phyloP scores from a whole-genome alignment of 495 filamentous ascomycete genomes.

The Podospora anserina region DNA sequence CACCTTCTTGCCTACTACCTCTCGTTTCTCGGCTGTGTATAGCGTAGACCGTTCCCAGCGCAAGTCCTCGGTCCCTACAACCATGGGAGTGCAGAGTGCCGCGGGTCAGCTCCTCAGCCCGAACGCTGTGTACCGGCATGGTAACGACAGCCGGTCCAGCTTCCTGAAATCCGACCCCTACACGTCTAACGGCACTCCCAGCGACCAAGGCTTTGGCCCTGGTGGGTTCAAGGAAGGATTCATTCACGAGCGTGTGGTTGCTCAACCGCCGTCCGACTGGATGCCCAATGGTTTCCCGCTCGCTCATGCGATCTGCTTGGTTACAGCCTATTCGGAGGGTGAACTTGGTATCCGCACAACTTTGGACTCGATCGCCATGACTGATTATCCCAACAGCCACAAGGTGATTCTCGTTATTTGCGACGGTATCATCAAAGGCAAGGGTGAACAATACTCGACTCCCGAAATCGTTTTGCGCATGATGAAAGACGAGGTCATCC shows the following conservation, averaged over 20 bases:
- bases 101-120: slow-evolving; percentile 72
- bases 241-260: slow-evolving; percentile 92
- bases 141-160: slow-evolving; percentile 63
- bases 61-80: slow-evolving; percentile 64
- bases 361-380: slow-evolving; percentile 92
- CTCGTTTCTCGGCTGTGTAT: slow-evolving; percentile 93
- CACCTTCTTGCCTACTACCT: slow-evolving; percentile 75
- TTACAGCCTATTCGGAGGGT: slow-evolving; percentile 97
- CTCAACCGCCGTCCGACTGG: slow-evolving; percentile 96
- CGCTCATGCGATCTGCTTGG: slow-evolving; percentile 87
- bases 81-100: slow-evolving; percentile 93
- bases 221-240: slow-evolving; percentile 75
- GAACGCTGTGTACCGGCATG: slow-evolving; percentile 67
- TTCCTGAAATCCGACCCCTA: slow-evolving; percentile 51
- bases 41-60: slow-evolving; percentile 55
- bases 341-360: slow-evolving; percentile 90
- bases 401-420: slow-evolving; percentile 94
- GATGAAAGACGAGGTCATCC: slow-evolving; percentile 86
- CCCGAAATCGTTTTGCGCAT: slow-evolving; percentile 88
- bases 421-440: slow-evolving; percentile 96
- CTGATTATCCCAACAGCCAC: slow-evolving; percentile 98
- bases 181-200: slow-evolving; percentile 54
- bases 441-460: slow-evolving; percentile 82
- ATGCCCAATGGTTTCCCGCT: slow-evolving; percentile 94
- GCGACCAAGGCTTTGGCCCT: slow-evolving; percentile 68